phyloP scores from a whole-genome alignment of 2,329 filamentous ascomycete species.

The Aspergillus calidoustus region DNA sequence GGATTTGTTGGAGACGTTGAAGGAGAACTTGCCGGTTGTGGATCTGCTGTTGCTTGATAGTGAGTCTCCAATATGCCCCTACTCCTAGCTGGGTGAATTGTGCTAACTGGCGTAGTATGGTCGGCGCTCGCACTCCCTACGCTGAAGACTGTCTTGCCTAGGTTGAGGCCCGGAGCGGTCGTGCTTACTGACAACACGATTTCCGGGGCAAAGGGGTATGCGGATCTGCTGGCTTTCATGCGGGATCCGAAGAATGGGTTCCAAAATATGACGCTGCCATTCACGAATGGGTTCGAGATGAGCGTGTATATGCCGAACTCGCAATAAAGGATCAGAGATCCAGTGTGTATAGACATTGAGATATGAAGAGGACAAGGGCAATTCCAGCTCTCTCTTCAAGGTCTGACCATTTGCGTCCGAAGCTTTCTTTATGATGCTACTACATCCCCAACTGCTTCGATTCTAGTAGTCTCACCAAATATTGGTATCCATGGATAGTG shows the following conservation, averaged over 20 bases:
- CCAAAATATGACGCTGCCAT: constrained; percentile 55
- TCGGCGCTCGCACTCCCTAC: constrained; percentile 43
- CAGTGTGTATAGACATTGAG: background rate
- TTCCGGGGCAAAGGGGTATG: constrained; percentile 36
- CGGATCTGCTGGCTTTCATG: constrained; percentile 55
- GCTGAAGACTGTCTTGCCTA: constrained; percentile 41
- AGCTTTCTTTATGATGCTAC: background rate
- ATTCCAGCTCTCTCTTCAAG: background rate
- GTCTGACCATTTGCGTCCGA: background rate
- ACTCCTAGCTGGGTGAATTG: constrained; percentile 41
- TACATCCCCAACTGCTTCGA: background rate
- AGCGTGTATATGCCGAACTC: constrained; percentile 38
- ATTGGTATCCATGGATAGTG: background rate
- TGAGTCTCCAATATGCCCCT: constrained; percentile 45
- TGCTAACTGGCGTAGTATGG: constrained; percentile 43
- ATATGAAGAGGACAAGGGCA: background rate
- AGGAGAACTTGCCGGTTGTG: constrained; percentile 53
- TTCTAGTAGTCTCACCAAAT: background rate
- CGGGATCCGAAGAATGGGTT: constrained; percentile 54
- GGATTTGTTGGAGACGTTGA: constrained; percentile 61
- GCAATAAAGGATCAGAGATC: background rate
- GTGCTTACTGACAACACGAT: constrained; percentile 46
- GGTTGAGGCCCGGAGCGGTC: constrained; percentile 41
- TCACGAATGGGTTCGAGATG: constrained; percentile 54
- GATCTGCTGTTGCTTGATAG: constrained; percentile 68